Evolutionary conservation across 192 early-diverging fungal species (phyloP).

Genomic region (Linnemannia exigua): DNA sequence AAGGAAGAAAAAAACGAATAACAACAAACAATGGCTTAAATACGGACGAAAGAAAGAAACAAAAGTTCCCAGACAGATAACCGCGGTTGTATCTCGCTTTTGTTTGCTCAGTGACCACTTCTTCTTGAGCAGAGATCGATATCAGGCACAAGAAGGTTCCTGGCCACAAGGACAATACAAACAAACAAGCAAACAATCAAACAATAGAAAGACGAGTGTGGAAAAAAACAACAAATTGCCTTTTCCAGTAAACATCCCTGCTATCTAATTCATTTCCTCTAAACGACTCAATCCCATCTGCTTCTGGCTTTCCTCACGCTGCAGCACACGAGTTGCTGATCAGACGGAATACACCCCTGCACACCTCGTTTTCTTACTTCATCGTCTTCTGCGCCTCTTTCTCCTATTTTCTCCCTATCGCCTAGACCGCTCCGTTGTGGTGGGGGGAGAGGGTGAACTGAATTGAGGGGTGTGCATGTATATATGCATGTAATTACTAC

Average conservation of each 20-base stretch:
- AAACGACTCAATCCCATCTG: not conserved
- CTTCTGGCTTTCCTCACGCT: not conserved
- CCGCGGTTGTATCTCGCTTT: not conserved
- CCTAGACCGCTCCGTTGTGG: not conserved
- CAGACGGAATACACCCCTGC: not conserved
- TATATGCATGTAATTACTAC: too few species aligned
- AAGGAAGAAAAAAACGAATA: not conserved
- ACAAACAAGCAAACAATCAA: not conserved
- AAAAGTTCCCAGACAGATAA: not conserved
- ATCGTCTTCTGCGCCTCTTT: not conserved
- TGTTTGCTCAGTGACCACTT: not conserved
- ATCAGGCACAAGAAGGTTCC: not conserved
- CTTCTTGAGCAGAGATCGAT: not conserved
- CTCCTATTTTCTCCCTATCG: not conserved
- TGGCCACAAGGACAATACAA: not conserved
- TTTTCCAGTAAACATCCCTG: conserved; percentile 15
- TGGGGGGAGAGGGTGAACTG: not conserved
- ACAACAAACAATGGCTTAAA: not conserved
- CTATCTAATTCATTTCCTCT: not conserved
- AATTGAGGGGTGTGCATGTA: not conserved
- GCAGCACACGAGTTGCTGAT: not conserved
- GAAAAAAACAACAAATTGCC: conserved; percentile 32
- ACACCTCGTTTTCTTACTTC: not conserved
- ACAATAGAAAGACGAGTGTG: conserved; percentile 9
- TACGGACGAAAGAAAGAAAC: not conserved